These are phyloP conservation scores for Pseudogymnoascus verrucosus DNA, from an alignment of 2,329 filamentous ascomycete species.

Conservation along the genomic window DNA sequence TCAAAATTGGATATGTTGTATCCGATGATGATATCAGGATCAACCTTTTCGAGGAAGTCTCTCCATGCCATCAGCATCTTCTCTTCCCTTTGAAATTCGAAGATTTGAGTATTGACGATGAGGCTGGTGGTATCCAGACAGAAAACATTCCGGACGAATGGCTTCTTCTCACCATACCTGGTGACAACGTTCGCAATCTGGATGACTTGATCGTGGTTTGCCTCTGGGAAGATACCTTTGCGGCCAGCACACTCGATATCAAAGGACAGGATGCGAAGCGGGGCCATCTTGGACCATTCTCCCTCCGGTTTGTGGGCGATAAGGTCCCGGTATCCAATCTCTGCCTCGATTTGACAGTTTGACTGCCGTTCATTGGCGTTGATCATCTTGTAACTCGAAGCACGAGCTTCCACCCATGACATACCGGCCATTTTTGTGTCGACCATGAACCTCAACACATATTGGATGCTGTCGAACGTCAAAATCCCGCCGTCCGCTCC, in stretches of 20 bases:
- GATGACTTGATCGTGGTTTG: slow-evolving; percentile 86
- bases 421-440: slow-evolving; percentile 91
- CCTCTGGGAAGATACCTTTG: slow-evolving; percentile 94
- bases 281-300: slow-evolving; percentile 97
- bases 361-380: slow-evolving; percentile 63
- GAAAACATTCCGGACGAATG: slow-evolving; percentile 94
- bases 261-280: slow-evolving; percentile 84
- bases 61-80: slow-evolving; percentile 92
- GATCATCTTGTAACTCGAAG: slow-evolving; percentile 65
- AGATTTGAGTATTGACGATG: slow-evolving; percentile 90
- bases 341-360: slow-evolving; percentile 93
- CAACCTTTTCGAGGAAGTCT: slow-evolving; percentile 79
- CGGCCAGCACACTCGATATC: slow-evolving; percentile 98
- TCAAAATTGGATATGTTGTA: slow-evolving; percentile 99
- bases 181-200: slow-evolving; percentile 97
- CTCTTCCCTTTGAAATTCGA: slow-evolving; percentile 73
- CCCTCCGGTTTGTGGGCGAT: slow-evolving; percentile 82
- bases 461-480: slow-evolving; percentile 95
- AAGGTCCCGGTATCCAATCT: slow-evolving; percentile 72
- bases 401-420: slow-evolving; percentile 90
- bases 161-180: slow-evolving; percentile 87
- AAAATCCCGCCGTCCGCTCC: slow-evolving; percentile 60
- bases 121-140: slow-evolving; percentile 85
- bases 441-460: slow-evolving; percentile 94
- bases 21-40: slow-evolving; percentile 95